Percentiles rank a stretch among this genome's conserved stretches.
Evolutionary conservation across 2,329 filamentous ascomycete species (phyloP).

Genomic region (Pyrenochaeta sp.): DNA sequence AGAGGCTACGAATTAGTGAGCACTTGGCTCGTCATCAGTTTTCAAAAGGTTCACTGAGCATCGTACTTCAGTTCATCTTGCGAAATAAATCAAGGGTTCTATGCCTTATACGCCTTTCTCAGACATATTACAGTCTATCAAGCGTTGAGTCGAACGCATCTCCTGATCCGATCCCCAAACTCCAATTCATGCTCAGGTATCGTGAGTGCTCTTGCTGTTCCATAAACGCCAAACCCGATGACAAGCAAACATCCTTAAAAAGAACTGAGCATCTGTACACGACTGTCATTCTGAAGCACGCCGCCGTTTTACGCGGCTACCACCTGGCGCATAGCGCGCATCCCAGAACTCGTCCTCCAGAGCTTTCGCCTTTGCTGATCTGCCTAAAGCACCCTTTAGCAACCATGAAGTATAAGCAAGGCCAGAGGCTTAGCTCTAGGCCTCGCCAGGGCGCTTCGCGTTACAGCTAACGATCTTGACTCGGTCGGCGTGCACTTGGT

Average conservation of each 20-base stretch:
- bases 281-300: not conserved
- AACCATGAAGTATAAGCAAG: conserved; percentile 10
- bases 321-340: too few relatives aligned
- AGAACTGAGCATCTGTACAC: not conserved
- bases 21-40: not conserved
- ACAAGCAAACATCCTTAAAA: not conserved
- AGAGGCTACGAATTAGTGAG: not conserved
- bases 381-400: conserved; percentile 1
- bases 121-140: conserved; percentile 9
- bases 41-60: not conserved
- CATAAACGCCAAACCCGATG: conserved; percentile 23
- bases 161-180: conserved; percentile 12
- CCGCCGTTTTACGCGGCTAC: too few relatives aligned
- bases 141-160: not conserved
- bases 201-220: conserved; percentile 10
- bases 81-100: not conserved
- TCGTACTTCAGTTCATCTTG: not conserved
- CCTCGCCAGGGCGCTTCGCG: conserved; percentile 78
- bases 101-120: not conserved
- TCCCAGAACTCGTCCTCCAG: conserved; percentile 2
- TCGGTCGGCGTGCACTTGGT: conserved; percentile 81
- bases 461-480: conserved; percentile 99
- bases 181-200: conserved; percentile 34
- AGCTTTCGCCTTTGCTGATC: not conserved
- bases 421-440: conserved; percentile 38